These are phyloP conservation scores for Blastocystis sp. DNA, from an alignment of 352 stramenopile species.

Conservation along the genomic window DNA sequence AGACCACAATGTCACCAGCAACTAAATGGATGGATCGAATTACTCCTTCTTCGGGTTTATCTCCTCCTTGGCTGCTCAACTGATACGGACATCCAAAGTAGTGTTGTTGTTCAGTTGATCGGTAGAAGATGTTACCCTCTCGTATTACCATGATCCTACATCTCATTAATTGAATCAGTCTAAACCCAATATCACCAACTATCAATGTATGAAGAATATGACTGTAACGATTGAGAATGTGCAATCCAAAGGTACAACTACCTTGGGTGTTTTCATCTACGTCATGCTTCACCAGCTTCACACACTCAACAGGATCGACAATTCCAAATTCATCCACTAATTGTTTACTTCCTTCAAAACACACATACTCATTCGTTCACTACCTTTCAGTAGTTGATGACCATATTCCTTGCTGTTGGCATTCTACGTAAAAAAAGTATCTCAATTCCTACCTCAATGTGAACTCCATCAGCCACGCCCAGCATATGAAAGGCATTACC, in stretches of 20 bases:
- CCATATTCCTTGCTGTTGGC: conserved; percentile 40
- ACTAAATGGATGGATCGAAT: conserved; percentile 58
- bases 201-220: conserved; percentile 64
- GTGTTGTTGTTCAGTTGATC: conserved; percentile 56
- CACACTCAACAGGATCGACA: conserved; percentile 61
- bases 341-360: background rate
- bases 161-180: background rate
- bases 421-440: background rate
- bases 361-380: conserved; percentile 29
- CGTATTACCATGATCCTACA: conserved; percentile 63
- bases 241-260: conserved; percentile 55
- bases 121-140: conserved; percentile 62
- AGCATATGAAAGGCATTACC: conserved; percentile 53
- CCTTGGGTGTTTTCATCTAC: conserved; percentile 54
- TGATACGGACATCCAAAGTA: conserved; percentile 59
- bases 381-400: conserved; percentile 30
- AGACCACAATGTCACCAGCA: conserved; percentile 44
- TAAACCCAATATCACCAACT: conserved; percentile 55
- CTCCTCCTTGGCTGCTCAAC: conserved; percentile 43
- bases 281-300: conserved; percentile 63
- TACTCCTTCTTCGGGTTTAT: conserved; percentile 51
- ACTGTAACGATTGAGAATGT: conserved; percentile 64
- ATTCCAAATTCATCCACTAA: conserved; percentile 63
- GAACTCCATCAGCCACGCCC: conserved; percentile 42
- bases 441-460: conserved; percentile 10